Evolutionary conservation across 2,329 filamentous ascomycete species (phyloP), one percentile per base, ranked within the genome.

Genomic region (Cercospora beticola): DNA sequence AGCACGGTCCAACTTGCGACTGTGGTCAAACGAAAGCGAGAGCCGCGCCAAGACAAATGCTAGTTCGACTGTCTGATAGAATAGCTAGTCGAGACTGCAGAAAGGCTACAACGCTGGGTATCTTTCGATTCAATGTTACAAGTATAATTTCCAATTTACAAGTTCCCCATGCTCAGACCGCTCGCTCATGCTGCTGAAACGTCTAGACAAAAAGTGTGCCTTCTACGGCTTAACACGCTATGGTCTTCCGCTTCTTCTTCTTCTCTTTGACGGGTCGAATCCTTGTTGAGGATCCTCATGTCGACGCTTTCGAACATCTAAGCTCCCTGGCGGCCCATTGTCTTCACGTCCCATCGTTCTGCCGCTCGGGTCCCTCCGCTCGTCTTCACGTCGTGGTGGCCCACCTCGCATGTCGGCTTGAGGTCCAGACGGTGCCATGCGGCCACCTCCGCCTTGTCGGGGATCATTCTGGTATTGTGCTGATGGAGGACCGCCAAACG

Each of bases 291-390:
- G 61, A 7, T 77, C 76, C 23, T 78, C 76, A 54, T 75, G 75
- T 61, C 74, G 68, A 10, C 75, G 73, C 71, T 78, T 78, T 54
- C 76, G 71, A 12, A 68, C 72, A 62, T 71, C 71, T 18, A 54
- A 61, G 21, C 60, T 63, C 3, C 43, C 49, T 46, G 40, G 70
- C 2, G 69, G 69, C 16, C 40, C 46, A 21, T 61, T 69, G 3
- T 73, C 71, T 26, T 73, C 70, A 7, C 73, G 69, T 28, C 63
- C 58, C 30, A 67, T 62, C 23, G 65, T 64, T 64, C 72, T 62
- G 8, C 65, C 46, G 56, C 65, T 61, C 54, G 54, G 65, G 59
- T 64, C 74, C 64, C 65, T 71, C 65, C 56, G 64, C 54, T 74
- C 73, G 5, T 75, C 74, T 33, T 73, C 72, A 16, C 72, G 67